Evolutionary conservation across 1,284 basidiomycete species (phyloP), one percentile per base, ranked within the genome.

Genomic region (Boletellus deceptivus): DNA sequence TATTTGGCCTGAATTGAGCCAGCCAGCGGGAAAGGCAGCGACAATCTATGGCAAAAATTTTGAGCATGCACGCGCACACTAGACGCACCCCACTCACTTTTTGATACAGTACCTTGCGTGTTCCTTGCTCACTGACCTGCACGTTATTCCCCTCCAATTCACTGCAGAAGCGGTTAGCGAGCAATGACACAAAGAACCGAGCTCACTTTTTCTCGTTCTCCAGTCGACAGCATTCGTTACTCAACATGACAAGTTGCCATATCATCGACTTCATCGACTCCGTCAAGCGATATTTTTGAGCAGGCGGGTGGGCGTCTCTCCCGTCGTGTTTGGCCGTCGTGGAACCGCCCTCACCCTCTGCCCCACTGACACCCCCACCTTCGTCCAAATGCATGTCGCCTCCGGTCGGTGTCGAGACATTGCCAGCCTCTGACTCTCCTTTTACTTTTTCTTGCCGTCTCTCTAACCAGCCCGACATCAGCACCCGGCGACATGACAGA

Each of bases 181-280:
- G 16, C 36, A 17, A 50, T 24, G 22, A 39, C 46, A 17, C n/a
- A 46, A 11, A 11, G 31, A 10, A 31, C 22, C 3, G 29, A 25
- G 78, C 86, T 29, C 63, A 90, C 87, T 89, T 88, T 70, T 89
- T 90, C 79, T 90, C 86, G 61, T 91, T 90, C 72, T 89, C 87
- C 66, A 91, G 70, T 59, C 86, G 70, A 69, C 84, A 88, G 50
- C 82, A 82, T 70, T 91, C 89, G 61, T 91, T 91, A 65, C 86
- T 89, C 54, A 91, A 65, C 61, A 83, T 74, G 39, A 91, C 89
- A 8, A 91, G 73, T 68, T 86, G 80, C 89, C 89, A 91, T 56
- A 90, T 80, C 43, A 82, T 78, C 27, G 67, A 70, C 74, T 88
- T 87, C 84, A 91, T 89, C 57, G 70, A 67, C 55, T 91, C 89